Evolutionary conservation across 768 basidiomycete species (phyloP), one percentile per base, ranked within the genome.

Genomic region (Termitomyces sp.): DNA sequence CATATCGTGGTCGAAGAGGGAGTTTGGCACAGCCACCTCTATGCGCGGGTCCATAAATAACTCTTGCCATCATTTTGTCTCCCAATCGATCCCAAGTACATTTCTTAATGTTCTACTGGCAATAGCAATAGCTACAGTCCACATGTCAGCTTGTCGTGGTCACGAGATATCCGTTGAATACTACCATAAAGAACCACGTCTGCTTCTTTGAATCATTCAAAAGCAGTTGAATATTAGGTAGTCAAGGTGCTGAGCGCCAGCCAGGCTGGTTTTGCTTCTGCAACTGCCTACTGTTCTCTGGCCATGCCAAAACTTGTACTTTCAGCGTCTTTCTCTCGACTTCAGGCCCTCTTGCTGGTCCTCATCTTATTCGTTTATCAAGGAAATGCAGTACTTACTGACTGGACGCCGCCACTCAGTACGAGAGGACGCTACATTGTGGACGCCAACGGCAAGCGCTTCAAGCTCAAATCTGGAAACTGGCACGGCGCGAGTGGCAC

Each of bases 1-100:
- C 86, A 90, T 83, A n/a, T 46, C 21, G 55, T 43, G 19, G 24
- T 44, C n/a, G 10, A 10, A 28, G 17, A 35, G 30, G 7, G 24
- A 24, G 12, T 34, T 26, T 14, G 26, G 19, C 53, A 58, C 56
- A 58, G 56, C 59, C 59, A 60, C 53, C 11, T 10, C n/a, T 21
- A 38, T 2, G n/a, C 41, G 17, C 10, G 22, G 12, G 19, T 45
- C 48, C n/a, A 43, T 45, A 46, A 37, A 41, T 47, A 47, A 28
- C 28, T 45, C 22, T 9, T 48, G 37, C 4, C 30, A 40, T 45
- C 28, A n/a, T 51, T 9, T 17, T 32, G 30, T 9, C 30, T 32
- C 9, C 30, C 6, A 12, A 34, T 38, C 45, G n/a, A 45, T 46
- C 5, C 17, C n/a, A 35, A 35, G 34, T 2, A 45, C 4, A 9